Evolutionary conservation across 805 yeast genomes (phyloP), one percentile per base, ranked within the genome.

Genomic region (Candida saitoana): DNA sequence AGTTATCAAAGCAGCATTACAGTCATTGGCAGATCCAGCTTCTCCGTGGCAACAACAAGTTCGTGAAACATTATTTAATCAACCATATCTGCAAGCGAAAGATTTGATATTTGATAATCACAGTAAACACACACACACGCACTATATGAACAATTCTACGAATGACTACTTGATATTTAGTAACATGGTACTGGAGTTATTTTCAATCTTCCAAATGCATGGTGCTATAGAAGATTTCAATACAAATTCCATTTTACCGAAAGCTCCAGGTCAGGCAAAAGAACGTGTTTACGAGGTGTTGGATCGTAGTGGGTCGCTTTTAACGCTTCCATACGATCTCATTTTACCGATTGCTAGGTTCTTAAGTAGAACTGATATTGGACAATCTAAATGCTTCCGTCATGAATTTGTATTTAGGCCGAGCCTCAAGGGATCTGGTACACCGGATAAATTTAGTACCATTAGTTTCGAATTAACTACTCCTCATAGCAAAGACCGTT

Each of bases 41-140:
- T 87, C 96, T 0, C 90, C 96, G 1, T 89, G 96, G 95, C 93
- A 90, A 49, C 87, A 82, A 48, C 95, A 89, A 59, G 96, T 93
- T 0, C 76, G 96, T 55, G 85, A 84, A 41, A 84, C 93, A 0
- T 65, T 93, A 27, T 93, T 93, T 60, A 73, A 85, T 12, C 95
- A 87, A 52, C 89, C 96, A 0, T 84, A 88, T 52, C 82, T 83
- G 60, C 72, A 86, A 45, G 96, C 96, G 0, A 81, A 83, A 49
- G 96, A 88, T 59, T 76, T 88, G 11, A 68, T 93, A 46, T 93
- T 85, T 60, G 98, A 90, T 44, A 72, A 72, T 36, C 55, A 53
- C 42, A 57, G 63, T 12, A 56, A 58, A 36, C 50, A 46, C 36
- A 46, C 62, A 2, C 57, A 55, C 31, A 47, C 51, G 5, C 52